Evolutionary conservation across 371 early-diverging fungal species (phyloP), one percentile per base, ranked within the genome.

Genomic region (Syncephalastrum sp.): DNA sequence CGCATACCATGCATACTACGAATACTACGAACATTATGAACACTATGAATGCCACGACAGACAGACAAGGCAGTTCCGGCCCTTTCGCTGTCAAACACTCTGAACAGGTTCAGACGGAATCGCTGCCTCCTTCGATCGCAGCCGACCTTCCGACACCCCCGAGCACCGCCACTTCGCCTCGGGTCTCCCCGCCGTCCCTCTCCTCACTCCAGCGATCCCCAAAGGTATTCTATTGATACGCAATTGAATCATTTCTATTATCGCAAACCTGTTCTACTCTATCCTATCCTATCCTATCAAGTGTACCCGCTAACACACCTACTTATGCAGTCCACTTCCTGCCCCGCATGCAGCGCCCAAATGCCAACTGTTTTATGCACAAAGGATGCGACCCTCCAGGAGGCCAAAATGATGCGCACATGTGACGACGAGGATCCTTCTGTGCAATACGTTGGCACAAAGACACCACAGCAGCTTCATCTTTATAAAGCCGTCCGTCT

Each of bases 401-500:
- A 79, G 47, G 72, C 68, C 3, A 74, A 68, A 25, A 69, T 71
- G 24, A 57, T 82, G 23, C 49, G 69, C n/a, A 80, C 80, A 17
- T 41, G 50, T 12, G 82, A 82, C 50, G 72, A 72, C 8, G 79
- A 79, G 42, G 75, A 79, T 53, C 67, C 74, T 7, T 64, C 70
- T 0, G 68, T 80, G 1, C 56, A 64, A 23, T 82, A 82, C 59
- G 59, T 79, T 43, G 77, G 81, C n/a, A 62, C 71, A n/a, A 72
- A 77, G 52, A 59, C 70, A 47, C 85, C 85, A 3, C 73, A 70
- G 38, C 75, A 82, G 53, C 69, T 72, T 17, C 74, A 71, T 53
- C 61, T 79, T 16, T 83, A 84, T 53, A 69, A 79, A 47, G 75
- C 79, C 8, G 69, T 84, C 24, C 63, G 83, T 46, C 67, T 84